Evolutionary conservation across 2,329 filamentous ascomycete genomes (phyloP), one percentile per base, ranked within the genome.

Genomic region (Pyrenochaeta sp.): DNA sequence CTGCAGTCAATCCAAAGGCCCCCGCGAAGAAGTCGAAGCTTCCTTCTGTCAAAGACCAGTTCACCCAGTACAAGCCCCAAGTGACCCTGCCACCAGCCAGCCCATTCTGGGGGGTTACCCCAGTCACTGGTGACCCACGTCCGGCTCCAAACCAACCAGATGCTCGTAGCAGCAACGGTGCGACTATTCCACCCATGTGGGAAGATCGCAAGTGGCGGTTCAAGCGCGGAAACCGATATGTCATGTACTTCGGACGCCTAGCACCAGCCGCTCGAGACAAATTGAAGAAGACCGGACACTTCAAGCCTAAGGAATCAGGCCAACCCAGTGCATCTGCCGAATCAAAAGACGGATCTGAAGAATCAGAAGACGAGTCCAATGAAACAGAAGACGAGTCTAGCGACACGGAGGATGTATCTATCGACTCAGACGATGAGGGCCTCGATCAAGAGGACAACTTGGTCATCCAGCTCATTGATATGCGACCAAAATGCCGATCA

Each of bases 401-500:
- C n/a, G n/a, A n/a, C n/a, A n/a, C n/a, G n/a, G n/a, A n/a, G n/a
- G n/a, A n/a, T n/a, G n/a, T n/a, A n/a, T n/a, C 51, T 1, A 18
- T 32, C 10, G 31, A 47, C 8, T 23, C 36, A 1, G 46, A 37
- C 3, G 15, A 42, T n/a, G 28, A 15, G 2, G 20, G 9, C 6
- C 35, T 61, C 3, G 58, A 66, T 31, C 63, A 67, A 26, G 39
- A 61, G 22, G 44, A 59, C 3, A 18, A 54, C 2, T 35, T 63
- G 1, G 26, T 58, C 8, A 24, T 68, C 4, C 48, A 43, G 2
- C 39, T 69, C 3, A 65, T 69, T 7, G 64, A 69, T 13, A 63
- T 68, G 57, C 60, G 65, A 3, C 44, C 53, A 1, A 55, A 37
- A 11, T 36, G 23, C 15, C 32, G 21, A 21, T 51, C 42, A 3